Percentiles rank a stretch among this genome's conserved stretches.
phyloP scores from a whole-genome alignment of 2,329 filamentous ascomycete species.

The Fusarium foetens region DNA sequence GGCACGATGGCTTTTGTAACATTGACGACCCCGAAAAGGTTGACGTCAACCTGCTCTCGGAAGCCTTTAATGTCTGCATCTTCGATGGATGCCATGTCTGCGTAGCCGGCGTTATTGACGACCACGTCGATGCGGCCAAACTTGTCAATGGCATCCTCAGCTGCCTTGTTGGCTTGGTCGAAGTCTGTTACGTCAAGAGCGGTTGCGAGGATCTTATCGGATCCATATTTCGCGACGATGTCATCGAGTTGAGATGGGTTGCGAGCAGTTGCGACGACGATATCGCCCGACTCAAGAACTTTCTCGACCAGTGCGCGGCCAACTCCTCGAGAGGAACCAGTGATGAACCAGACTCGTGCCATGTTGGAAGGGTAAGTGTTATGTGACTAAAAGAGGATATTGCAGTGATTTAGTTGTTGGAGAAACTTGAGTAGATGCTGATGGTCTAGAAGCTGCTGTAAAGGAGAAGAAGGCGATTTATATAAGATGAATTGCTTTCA shows the following conservation, averaged over 20 bases:
- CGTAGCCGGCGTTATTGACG: conserved; percentile 70
- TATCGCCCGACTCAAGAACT: conserved; percentile 53
- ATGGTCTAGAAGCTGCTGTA: not conserved
- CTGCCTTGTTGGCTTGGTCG: conserved; percentile 56
- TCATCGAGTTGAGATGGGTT: conserved; percentile 48
- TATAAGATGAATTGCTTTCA: too few species aligned
- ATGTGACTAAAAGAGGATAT: not conserved
- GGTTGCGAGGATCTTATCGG: conserved; percentile 57
- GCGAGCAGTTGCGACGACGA: conserved; percentile 59
- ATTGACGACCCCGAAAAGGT: conserved; percentile 67
- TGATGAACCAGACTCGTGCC: conserved; percentile 57
- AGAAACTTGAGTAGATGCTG: not conserved
- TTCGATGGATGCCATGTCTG: conserved; percentile 64
- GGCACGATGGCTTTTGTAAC: conserved; percentile 58
- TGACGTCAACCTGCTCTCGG: conserved; percentile 65
- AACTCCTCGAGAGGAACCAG: conserved; percentile 60
- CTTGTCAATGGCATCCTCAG: conserved; percentile 50
- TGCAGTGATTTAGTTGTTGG: not conserved
- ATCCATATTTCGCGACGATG: conserved; percentile 51
- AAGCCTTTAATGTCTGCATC: conserved; percentile 60
- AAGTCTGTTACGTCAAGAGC: conserved; percentile 60
- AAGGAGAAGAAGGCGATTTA: not conserved
- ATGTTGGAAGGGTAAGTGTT: conserved; percentile 12
- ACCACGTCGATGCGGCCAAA: conserved; percentile 69
- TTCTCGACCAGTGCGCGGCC: conserved; percentile 54